Evolutionary conservation across 768 basidiomycete species (phyloP), one percentile per base, ranked within the genome.

Genomic region (Saitozyma sp.): DNA sequence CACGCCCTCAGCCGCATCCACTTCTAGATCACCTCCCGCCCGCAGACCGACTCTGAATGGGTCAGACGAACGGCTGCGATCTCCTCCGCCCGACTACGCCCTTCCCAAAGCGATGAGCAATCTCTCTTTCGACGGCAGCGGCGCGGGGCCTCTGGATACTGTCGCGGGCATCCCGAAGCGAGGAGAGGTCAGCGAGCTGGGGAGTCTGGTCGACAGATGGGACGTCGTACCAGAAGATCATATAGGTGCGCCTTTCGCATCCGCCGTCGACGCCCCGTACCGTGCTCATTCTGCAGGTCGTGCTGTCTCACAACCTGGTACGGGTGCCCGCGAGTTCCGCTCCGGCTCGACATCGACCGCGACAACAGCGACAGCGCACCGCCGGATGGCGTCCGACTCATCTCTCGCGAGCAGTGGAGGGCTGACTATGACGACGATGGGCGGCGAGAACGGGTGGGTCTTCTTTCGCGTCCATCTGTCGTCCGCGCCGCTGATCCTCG

Each of bases 311-410:
- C 29, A 29, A 29, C 29, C 29, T 29, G 29, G 29, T 29, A 29
- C 29, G 29, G 29, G 29, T 29, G 54, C 54, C 16, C 50, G 54
- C 19, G 54, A 42, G 6, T 59, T 54, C 7, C 17, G 49, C 11
- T 58, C 54, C 48, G 68, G 68, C 57, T 59, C 69, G 29, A 61
- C 61, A 3, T 59, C 67, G 0, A 56, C 46, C 39, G 10, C 14
- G 20, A 42, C 20, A 37, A 8, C 50, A 43, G 56, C 59, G 2
- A 56, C 67, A 4, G 55, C 50, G 45, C 78, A 79, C 63, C 62
- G 68, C 39, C 54, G 76, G 10, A 75, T 75, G 64, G 60, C 66
- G 19, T 76, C 75, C 6, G 76, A 76, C 49, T 68, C 76, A 1
- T 76, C 75, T 2, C 55, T 79, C 4, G 58, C 72, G 0, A 73